phyloP scores from a whole-genome alignment of 225 moss, liverwort and hornwort species.

The Sphagnum tenellum region DNA sequence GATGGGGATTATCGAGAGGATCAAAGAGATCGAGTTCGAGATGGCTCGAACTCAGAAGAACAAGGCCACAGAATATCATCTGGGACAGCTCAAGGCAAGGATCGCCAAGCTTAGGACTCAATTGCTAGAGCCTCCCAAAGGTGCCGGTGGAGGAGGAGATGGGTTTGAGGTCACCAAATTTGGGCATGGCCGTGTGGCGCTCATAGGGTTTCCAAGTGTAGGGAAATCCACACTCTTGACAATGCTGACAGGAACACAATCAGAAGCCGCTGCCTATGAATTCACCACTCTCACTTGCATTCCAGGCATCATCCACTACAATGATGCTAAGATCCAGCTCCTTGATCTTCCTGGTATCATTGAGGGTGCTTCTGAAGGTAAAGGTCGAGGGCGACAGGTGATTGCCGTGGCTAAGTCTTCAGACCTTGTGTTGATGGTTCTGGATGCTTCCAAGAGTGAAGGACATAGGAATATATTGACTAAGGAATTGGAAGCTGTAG shows the following conservation, averaged over 20 bases:
- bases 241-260: conserved; percentile 92
- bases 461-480: conserved; percentile 98
- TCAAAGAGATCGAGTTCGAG: conserved; percentile 99
- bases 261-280: conserved; percentile 99
- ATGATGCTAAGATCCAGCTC: conserved; percentile 98
- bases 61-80: conserved; percentile 98
- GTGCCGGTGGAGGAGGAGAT: conserved; percentile 83
- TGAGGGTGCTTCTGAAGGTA: conserved; percentile 99
- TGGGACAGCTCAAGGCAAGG: conserved; percentile 98
- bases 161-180: conserved; percentile 99
- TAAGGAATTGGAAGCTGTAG: conserved; percentile 94
- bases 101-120: conserved; percentile 98
- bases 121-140: conserved; percentile 97
- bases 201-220: conserved; percentile 96
- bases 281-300: conserved; percentile 99
- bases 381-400: conserved; percentile 99
- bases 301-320: conserved; percentile 95
- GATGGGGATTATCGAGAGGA: conserved; percentile 99
- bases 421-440: conserved; percentile 97
- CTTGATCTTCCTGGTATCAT: conserved; percentile 99
- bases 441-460: conserved; percentile 99
- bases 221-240: conserved; percentile 96
- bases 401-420: conserved; percentile 99
- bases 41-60: conserved; percentile 99
- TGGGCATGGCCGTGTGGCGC: conserved; percentile 91